These are phyloP conservation scores for Termitomyces heimii DNA, from an alignment of 768 basidiomycete genomes.

Conservation along the genomic window DNA sequence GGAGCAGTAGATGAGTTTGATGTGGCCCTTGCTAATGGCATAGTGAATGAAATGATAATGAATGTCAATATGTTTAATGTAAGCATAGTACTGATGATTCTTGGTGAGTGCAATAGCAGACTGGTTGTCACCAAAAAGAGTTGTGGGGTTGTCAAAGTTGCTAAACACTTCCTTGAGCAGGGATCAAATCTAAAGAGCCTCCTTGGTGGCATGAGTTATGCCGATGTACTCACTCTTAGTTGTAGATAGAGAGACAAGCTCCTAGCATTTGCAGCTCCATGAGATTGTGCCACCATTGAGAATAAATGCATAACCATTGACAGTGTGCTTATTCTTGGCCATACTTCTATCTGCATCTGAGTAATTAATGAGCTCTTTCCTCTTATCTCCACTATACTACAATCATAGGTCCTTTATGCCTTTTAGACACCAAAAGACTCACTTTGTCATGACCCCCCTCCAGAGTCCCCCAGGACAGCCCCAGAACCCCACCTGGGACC, in stretches of 20 bases:
- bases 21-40: constrained; percentile 12
- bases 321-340: not conserved
- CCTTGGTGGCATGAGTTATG: constrained; percentile 21
- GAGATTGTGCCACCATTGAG: no score
- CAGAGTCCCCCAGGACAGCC: no score
- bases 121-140: constrained; percentile 5
- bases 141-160: not conserved
- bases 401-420: not conserved
- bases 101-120: constrained; percentile 3
- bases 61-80: no score
- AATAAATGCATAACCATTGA: no score
- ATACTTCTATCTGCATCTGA: no score
- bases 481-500: no score
- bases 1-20: constrained; percentile 19
- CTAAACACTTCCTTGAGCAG: constrained; percentile 16
- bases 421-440: not conserved
- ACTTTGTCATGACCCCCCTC: no score
- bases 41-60: constrained; percentile 17
- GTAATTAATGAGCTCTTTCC: no score
- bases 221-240: no score
- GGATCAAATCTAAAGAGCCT: constrained; percentile 25
- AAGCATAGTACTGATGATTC: not conserved
- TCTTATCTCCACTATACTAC: no score
- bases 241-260: not conserved
- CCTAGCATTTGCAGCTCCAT: not conserved